Conservation (phyloP, 768 basidiomycete species). For the Tylopilus vinaceipallidus region DNA sequence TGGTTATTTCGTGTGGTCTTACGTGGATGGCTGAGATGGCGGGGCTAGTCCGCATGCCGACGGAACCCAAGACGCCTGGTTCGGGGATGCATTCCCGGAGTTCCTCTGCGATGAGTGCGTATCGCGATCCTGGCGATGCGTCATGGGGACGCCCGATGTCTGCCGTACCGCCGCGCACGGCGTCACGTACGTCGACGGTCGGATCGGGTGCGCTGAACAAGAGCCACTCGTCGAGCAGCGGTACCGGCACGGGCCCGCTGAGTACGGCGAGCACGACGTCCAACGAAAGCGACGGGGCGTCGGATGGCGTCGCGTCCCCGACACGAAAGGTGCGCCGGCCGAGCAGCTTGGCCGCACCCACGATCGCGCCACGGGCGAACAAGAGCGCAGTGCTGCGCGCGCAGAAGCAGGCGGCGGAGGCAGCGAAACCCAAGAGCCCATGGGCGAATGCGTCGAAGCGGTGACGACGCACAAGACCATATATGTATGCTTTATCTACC, state of each 20-base stretch:
- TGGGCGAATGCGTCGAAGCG: constrained; percentile 33
- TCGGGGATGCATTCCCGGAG: constrained; percentile 38
- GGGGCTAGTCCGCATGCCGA: constrained; percentile 48
- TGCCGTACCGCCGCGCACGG: constrained; percentile 36
- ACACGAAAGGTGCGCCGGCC: constrained; percentile 45
- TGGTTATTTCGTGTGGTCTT: constrained; percentile 9
- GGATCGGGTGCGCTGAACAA: constrained; percentile 16
- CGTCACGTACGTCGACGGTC: constrained; percentile 39
- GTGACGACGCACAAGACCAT: constrained; percentile 10
- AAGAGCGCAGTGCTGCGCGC: constrained; percentile 69
- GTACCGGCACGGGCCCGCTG: constrained; percentile 26
- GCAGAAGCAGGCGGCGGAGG: constrained; percentile 54
- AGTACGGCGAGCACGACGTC: constrained; percentile 27
- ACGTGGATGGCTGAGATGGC: background rate
- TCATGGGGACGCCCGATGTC: constrained; percentile 19
- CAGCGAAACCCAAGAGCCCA: constrained; percentile 32
- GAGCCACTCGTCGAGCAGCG: constrained; percentile 25
- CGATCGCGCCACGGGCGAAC: constrained; percentile 69
- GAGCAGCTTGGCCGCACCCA: constrained; percentile 56
- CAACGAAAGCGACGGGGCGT: constrained; percentile 23
- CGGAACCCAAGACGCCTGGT: constrained; percentile 41
- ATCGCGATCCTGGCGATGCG: constrained; percentile 17
- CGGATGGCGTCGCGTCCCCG: constrained; percentile 16
- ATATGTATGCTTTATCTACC: constrained; percentile 24
- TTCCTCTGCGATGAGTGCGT: constrained; percentile 38